A percentile compares a stretch with the other conserved stretches of the same genome.
These are phyloP conservation scores for Rhodotorula toruloides DNA, from an alignment of 768 basidiomycete species.

Conservation along the genomic window DNA sequence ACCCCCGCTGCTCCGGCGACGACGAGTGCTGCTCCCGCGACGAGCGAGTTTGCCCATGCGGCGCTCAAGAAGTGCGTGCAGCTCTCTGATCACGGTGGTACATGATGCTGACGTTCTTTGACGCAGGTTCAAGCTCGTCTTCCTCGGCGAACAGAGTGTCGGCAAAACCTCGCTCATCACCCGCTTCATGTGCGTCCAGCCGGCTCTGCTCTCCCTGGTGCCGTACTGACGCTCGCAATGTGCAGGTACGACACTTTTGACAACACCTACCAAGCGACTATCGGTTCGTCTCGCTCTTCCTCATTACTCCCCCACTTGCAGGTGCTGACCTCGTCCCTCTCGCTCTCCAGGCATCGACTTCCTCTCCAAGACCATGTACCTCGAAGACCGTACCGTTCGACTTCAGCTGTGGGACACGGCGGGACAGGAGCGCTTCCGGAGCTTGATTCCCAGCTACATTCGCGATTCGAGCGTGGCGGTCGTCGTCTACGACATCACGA, in stretches of 20 bases:
- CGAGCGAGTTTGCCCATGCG: conserved; percentile 43
- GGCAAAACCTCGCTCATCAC: conserved; percentile 99
- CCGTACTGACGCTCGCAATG: not conserved
- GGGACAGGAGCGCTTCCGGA: conserved; percentile 96
- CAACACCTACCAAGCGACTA: conserved; percentile 91
- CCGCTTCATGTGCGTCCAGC: conserved; percentile 52
- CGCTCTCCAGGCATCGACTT: conserved; percentile 71
- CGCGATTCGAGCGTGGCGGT: conserved; percentile 98
- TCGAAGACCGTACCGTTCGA: conserved; percentile 95
- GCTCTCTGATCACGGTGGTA: too few species aligned
- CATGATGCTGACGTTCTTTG: not conserved
- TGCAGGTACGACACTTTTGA: conserved; percentile 99
- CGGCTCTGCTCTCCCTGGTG: not conserved
- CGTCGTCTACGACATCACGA: conserved; percentile 96
- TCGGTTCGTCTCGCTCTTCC: conserved; percentile 49
- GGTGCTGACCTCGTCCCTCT: not conserved
- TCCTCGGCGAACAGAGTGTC: conserved; percentile 52
- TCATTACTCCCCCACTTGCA: not conserved
- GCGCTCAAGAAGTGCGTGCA: conserved; percentile 41
- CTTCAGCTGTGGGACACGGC: conserved; percentile 99
- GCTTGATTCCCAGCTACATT: conserved; percentile 96
- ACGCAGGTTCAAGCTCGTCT: conserved; percentile 43
- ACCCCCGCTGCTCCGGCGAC: conserved; percentile 8
- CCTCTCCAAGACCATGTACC: conserved; percentile 98
- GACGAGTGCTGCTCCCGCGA: conserved; percentile 14